Conservation (phyloP, 164 flowering plant species). For the Platanus orientalis region DNA sequence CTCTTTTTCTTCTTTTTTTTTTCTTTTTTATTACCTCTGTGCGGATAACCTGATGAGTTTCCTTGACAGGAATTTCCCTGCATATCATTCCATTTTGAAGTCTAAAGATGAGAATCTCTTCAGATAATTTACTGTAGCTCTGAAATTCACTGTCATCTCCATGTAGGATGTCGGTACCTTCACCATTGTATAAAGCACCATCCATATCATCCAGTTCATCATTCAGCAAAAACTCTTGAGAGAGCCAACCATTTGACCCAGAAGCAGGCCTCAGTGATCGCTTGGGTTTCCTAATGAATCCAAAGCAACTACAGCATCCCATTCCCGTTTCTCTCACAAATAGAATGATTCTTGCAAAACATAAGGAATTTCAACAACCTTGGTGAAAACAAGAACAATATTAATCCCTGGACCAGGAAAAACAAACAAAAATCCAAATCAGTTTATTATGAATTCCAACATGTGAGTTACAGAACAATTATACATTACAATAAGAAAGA, state of each 20-base stretch:
- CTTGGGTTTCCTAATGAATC: constrained; percentile 41
- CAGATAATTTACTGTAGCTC: no score
- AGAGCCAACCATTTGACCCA: constrained; percentile 18
- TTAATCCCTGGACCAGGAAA: constrained; percentile 11
- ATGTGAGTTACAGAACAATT: neutral
- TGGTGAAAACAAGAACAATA: neutral
- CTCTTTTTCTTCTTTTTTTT: no score
- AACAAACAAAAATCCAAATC: neutral
- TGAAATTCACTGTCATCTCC: no score
- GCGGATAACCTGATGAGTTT: constrained; percentile 56
- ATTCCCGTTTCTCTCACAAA: constrained; percentile 38
- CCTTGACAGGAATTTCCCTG: constrained; percentile 83
- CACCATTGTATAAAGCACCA: constrained; percentile 37
- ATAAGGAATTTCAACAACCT: constrained; percentile 13
- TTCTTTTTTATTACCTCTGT: constrained; percentile 90
- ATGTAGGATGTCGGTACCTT: constrained; percentile 26
- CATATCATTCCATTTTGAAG: constrained; percentile 32
- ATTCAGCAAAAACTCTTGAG: constrained; percentile 49
- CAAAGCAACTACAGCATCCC: constrained; percentile 83
- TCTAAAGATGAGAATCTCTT: no score
- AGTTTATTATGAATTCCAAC: neutral
- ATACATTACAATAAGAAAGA: neutral
- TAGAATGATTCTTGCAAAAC: constrained; percentile 26
- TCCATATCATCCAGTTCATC: constrained; percentile 33
- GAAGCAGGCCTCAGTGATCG: constrained; percentile 17